phyloP scores from a whole-genome alignment of 2,329 filamentous ascomycete species.

The Exophiala bonariae region DNA sequence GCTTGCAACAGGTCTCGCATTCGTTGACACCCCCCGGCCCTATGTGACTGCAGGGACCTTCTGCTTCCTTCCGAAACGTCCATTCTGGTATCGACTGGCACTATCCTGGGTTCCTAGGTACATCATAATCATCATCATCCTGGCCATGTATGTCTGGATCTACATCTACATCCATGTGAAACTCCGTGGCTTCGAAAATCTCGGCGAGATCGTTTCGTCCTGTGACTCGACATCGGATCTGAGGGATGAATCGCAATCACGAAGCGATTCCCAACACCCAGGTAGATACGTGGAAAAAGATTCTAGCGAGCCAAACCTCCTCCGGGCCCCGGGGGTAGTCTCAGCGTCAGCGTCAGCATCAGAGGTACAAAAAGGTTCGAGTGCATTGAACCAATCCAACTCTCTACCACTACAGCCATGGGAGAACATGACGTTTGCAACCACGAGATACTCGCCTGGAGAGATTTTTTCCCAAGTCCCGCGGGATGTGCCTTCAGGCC shows the following conservation, averaged over 20 bases:
- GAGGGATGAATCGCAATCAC: conserved; percentile 7
- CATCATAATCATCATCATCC: conserved; percentile 63
- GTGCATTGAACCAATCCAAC: not conserved
- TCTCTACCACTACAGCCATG: conserved; percentile 13
- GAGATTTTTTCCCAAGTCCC: not conserved
- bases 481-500: not conserved
- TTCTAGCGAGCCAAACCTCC: not conserved
- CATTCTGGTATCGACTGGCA: conserved; percentile 67
- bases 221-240: conserved; percentile 1
- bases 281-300: not conserved
- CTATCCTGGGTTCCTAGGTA: conserved; percentile 75
- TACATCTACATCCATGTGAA: conserved; percentile 64
- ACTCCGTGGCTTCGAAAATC: conserved; percentile 39
- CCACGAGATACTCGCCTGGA: conserved; percentile 11
- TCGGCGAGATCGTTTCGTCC: conserved; percentile 14
- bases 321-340: not conserved
- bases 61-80: conserved; percentile 67
- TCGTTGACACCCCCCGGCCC: conserved; percentile 52
- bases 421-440: conserved; percentile 27
- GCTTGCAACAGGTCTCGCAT: conserved; percentile 63
- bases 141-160: conserved; percentile 66
- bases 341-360: not conserved
- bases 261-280: conserved; percentile 1
- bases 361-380: not conserved
- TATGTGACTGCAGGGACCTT: conserved; percentile 66